phyloP scores from a whole-genome alignment of 345 rosid genomes.

The Crucihimalaya himalaica region DNA sequence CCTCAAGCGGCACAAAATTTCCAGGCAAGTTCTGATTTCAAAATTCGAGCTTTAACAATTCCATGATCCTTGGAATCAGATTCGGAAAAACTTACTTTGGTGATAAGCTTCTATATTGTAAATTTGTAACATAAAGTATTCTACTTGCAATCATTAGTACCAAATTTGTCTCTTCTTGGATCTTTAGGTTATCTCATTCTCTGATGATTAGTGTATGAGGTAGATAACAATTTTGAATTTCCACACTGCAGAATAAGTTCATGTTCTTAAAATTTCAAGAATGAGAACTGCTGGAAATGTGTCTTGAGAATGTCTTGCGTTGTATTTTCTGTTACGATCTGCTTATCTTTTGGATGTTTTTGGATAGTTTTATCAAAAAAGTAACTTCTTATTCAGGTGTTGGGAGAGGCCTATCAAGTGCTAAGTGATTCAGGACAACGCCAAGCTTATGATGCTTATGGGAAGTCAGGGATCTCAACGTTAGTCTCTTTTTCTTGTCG shows the following conservation, averaged over 20 bases:
- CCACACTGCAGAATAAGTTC: background rate
- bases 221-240: background rate
- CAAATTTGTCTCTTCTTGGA: background rate
- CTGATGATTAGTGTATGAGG: background rate
- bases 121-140: background rate
- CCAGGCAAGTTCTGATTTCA: slow-evolving; percentile 56
- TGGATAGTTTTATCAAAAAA: background rate
- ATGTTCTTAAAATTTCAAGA: background rate
- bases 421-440: slow-evolving; percentile 88
- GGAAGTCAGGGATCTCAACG: slow-evolving; percentile 96
- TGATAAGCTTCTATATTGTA: slow-evolving; percentile 18
- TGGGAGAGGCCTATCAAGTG: slow-evolving; percentile 99
- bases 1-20: slow-evolving; percentile 90
- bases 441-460: slow-evolving; percentile 88
- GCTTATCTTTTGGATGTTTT: background rate
- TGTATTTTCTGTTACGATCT: background rate
- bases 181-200: background rate
- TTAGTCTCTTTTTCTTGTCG: slow-evolving; percentile 49
- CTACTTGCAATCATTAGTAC: background rate
- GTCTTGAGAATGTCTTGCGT: background rate
- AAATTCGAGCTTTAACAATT: background rate
- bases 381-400: slow-evolving; percentile 49
- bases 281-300: background rate
- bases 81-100: background rate
- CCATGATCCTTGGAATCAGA: background rate